Base-by-base conservation (phyloP, 768 basidiomycete species). In the Lactarius quietus region DNA sequence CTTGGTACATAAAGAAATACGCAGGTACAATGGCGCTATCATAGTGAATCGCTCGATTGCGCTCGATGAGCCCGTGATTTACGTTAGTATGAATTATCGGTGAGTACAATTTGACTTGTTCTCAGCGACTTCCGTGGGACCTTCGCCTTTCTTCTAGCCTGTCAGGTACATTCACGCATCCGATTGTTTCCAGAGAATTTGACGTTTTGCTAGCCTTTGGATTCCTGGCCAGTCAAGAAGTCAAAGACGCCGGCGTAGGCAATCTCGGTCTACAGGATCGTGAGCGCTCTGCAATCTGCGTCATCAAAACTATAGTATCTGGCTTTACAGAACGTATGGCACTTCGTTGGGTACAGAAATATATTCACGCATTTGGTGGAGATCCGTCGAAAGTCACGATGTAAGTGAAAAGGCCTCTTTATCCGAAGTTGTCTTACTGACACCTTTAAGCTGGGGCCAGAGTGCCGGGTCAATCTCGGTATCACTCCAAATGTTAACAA, bases 201-300 rank as follows among this genome's bases (percentile, higher is more conserved):
- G 14, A n/a, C 15, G 14, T n/a, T 18, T 48, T 39, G 59, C 35
- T 38, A 67, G 82, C 79, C 2, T 81, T 83, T 61, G 83, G 84
- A 5, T 86, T 86, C 72, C 66, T 84, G 39, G 78, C 79, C 2
- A 74, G 83, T 45, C 74, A 80, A 68, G 83, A 85, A 75, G 80
- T 84, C 2, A 80, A 79, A 56, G 77, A 74, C 12, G 84, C 83
- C 4, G 81, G 81, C 0, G 76, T 84, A 3, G 83, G 82, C 1
- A 89, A 89, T 71, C 77, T 87, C 28, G 88, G 87, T 18, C 74
- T 90, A 20, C 81, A 81, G 63, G 87, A 89, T 74, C 84, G 84
- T 84, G 69, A 72, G 82, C 75, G 6, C 18, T 20, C 6, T 28
- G 3, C 18, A 23, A 18, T 31, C 41, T 10, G 33, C 57, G 43